phyloP scores from a whole-genome alignment of 768 basidiomycete species.

The Lactarius evosmus region DNA sequence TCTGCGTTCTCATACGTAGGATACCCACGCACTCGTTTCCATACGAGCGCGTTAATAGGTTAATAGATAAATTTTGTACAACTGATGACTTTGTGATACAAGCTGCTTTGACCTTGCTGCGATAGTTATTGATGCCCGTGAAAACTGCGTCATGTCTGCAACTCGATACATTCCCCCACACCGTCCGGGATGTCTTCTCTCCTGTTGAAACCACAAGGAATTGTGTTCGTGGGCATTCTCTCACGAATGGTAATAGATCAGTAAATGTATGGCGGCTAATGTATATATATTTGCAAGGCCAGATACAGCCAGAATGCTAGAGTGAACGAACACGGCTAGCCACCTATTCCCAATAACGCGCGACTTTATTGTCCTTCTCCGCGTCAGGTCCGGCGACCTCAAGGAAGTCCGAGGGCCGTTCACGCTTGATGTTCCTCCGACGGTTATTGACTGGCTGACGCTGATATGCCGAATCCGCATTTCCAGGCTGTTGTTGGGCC shows the following conservation, averaged over 20 bases:
- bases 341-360: slow-evolving; percentile 72
- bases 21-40: too few relatives aligned
- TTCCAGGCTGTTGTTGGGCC: slow-evolving; percentile 62
- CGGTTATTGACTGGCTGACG: slow-evolving; percentile 79
- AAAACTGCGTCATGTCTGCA: not conserved
- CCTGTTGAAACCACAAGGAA: not conserved
- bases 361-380: slow-evolving; percentile 59
- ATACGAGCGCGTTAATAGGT: too few relatives aligned
- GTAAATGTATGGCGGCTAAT: not conserved
- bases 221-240: not conserved
- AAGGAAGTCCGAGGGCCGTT: slow-evolving; percentile 80
- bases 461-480: slow-evolving; percentile 84
- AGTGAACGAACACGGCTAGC: not conserved
- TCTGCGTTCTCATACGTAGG: too few relatives aligned
- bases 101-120: too few relatives aligned
- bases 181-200: too few relatives aligned
- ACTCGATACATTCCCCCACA: not conserved
- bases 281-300: not conserved
- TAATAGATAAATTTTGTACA: too few relatives aligned
- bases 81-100: too few relatives aligned
- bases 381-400: slow-evolving; percentile 52
- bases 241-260: not conserved
- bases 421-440: slow-evolving; percentile 72
- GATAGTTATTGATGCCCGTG: not conserved
- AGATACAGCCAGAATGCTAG: not conserved